These are phyloP conservation scores for Leptodermis oblonga DNA, from an alignment of 257 asterid species.

Conservation along the genomic window DNA sequence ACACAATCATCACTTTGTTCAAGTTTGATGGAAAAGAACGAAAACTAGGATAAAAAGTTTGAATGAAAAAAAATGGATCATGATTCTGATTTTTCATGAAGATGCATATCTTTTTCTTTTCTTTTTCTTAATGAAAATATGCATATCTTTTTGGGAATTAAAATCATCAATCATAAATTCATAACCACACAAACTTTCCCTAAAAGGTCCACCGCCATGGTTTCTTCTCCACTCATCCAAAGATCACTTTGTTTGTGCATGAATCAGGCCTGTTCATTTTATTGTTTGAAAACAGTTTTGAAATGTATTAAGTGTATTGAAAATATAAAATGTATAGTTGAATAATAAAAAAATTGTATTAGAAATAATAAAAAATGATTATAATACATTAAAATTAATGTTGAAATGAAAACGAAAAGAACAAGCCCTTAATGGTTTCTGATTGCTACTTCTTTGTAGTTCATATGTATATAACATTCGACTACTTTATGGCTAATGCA, in stretches of 20 bases:
- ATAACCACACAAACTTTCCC: background rate
- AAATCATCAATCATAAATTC: background rate
- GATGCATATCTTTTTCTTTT: conserved; percentile 16
- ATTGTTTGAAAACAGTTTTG: too few relatives aligned
- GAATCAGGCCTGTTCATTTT: too few relatives aligned
- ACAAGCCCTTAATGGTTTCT: too few relatives aligned
- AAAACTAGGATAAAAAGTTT: conserved; percentile 12
- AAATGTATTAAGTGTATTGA: too few relatives aligned
- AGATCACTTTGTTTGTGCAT: background rate
- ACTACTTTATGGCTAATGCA: too few relatives aligned
- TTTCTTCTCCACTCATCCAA: conserved; percentile 2
- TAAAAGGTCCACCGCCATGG: conserved; percentile 13
- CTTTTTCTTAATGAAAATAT: too few relatives aligned
- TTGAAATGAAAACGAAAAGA: too few relatives aligned
- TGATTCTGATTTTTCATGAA: conserved; percentile 7
- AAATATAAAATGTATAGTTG: too few relatives aligned
- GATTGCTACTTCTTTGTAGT: background rate
- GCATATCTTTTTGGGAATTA: conserved; percentile 6
- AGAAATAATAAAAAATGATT: too few relatives aligned
- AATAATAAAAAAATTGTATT: too few relatives aligned
- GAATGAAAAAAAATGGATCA: background rate
- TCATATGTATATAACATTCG: too few relatives aligned
- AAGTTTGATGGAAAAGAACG: conserved; percentile 10
- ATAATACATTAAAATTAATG: too few relatives aligned
- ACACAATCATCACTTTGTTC: background rate